These are phyloP conservation scores for Senna tora DNA, from an alignment of 306 rosid species.

Conservation along the genomic window DNA sequence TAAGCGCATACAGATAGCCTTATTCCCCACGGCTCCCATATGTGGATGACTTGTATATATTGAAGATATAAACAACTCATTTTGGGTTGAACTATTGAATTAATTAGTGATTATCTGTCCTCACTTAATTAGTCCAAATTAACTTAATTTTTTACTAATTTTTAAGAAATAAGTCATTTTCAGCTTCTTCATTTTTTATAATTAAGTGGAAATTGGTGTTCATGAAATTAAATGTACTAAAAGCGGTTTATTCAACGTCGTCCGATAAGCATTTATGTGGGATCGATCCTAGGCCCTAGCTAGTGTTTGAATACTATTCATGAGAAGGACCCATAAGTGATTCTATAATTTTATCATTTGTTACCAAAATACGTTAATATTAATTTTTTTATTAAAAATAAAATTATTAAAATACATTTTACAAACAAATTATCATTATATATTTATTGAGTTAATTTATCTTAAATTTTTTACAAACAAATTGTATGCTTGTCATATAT, in stretches of 20 bases:
- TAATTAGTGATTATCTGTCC: constrained; percentile 1
- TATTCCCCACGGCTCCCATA: not conserved
- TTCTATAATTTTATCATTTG: no score
- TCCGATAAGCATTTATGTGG: not conserved
- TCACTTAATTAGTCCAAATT: not conserved
- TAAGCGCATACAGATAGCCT: not conserved
- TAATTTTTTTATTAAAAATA: no score
- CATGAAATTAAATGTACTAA: not conserved
- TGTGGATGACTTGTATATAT: not conserved
- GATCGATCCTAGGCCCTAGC: not conserved
- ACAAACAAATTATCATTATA: no score
- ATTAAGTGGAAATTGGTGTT: not conserved
- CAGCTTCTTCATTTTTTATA: not conserved
- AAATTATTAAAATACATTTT: no score
- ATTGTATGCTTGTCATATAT: no score
- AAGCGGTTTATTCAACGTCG: not conserved
- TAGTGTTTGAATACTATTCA: not conserved
- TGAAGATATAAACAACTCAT: not conserved
- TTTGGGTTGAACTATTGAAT: not conserved
- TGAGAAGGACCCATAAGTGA: not conserved
- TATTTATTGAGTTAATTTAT: no score
- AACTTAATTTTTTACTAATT: not conserved
- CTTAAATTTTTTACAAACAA: no score
- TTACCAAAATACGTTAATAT: no score
- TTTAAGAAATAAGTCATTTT: not conserved